Conservation (phyloP, 805 yeast species). For the Wickerhamomyces chaumierensis region DNA sequence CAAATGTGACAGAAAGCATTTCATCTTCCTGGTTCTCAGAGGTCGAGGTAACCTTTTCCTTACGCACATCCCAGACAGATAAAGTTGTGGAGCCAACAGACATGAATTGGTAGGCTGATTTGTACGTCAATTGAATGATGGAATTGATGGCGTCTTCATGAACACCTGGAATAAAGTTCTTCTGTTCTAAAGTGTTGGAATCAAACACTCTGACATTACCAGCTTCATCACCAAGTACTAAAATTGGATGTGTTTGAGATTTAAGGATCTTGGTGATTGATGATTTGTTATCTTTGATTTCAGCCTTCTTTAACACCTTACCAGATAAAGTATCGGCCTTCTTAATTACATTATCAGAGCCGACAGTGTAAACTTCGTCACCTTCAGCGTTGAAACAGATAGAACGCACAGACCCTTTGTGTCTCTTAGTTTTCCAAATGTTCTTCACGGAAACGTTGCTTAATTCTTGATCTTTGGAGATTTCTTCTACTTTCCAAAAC, state of each 20-base stretch:
- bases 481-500: slow-evolving; percentile 33
- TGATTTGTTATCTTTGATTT: slow-evolving; percentile 9
- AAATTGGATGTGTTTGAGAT: slow-evolving; percentile 25
- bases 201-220: slow-evolving; percentile 61
- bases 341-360: slow-evolving; percentile 72
- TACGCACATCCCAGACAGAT: slow-evolving; percentile 68
- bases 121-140: slow-evolving; percentile 56
- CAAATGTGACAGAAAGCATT: slow-evolving; percentile 61
- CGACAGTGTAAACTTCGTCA: slow-evolving; percentile 53
- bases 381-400: slow-evolving; percentile 44
- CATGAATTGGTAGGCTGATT: slow-evolving; percentile 68
- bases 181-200: slow-evolving; percentile 34
- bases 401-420: slow-evolving; percentile 78
- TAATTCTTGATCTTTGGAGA: slow-evolving; percentile 11
- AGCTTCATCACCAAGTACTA: slow-evolving; percentile 53
- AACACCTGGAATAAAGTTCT: slow-evolving; percentile 37
- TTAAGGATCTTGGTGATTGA: slow-evolving; percentile 23
- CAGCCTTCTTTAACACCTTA: slow-evolving; percentile 50
- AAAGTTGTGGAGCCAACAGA: slow-evolving; percentile 77
- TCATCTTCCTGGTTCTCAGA: slow-evolving; percentile 95
- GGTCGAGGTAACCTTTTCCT: slow-evolving; percentile 31
- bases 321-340: slow-evolving; percentile 66
- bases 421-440: slow-evolving; percentile 81
- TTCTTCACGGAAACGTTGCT: slow-evolving; percentile 19
- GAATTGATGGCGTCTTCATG: slow-evolving; percentile 76